Conservation (phyloP, 441 rosid genomes). For the Daphne laureola region DNA sequence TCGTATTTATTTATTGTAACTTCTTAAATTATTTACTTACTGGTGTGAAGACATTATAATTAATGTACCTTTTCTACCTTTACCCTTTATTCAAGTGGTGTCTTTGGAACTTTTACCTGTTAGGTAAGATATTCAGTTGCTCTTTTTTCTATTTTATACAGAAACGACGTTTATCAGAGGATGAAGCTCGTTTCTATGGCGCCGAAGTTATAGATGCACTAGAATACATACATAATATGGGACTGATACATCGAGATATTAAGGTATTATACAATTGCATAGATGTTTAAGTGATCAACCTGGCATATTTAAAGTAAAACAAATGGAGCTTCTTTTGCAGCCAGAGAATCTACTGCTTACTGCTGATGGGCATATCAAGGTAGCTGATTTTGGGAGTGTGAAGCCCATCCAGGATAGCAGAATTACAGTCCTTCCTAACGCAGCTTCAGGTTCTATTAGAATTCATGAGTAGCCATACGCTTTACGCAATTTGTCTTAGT, state of each 20-base stretch:
- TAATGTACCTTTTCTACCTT: too few species aligned
- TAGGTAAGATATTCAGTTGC: too few species aligned
- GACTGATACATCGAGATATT: conserved; percentile 93
- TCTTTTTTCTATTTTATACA: conserved; percentile 24
- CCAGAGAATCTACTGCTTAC: conserved; percentile 92
- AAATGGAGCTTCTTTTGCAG: conserved; percentile 44
- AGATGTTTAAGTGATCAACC: conserved; percentile 4
- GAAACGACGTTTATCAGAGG: conserved; percentile 81
- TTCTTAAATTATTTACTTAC: too few species aligned
- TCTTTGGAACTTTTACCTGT: too few species aligned
- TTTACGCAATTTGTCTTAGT: too few species aligned
- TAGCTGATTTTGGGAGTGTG: conserved; percentile 99
- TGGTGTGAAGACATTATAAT: too few species aligned
- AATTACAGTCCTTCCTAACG: conserved; percentile 93
- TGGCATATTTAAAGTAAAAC: conserved; percentile 12
- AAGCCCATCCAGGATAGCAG: conserved; percentile 97
- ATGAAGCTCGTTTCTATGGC: conserved; percentile 87
- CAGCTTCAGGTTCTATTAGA: conserved; percentile 61
- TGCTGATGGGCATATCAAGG: conserved; percentile 82
- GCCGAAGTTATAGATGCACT: conserved; percentile 98
- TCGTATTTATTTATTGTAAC: too few species aligned
- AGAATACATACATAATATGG: conserved; percentile 91
- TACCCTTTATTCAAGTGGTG: too few species aligned
- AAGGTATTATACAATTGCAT: conserved; percentile 42
- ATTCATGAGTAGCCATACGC: neutral